These are phyloP conservation scores for Gentiana macrophylla DNA, from an alignment of 257 asterid species.

Conservation along the genomic window DNA sequence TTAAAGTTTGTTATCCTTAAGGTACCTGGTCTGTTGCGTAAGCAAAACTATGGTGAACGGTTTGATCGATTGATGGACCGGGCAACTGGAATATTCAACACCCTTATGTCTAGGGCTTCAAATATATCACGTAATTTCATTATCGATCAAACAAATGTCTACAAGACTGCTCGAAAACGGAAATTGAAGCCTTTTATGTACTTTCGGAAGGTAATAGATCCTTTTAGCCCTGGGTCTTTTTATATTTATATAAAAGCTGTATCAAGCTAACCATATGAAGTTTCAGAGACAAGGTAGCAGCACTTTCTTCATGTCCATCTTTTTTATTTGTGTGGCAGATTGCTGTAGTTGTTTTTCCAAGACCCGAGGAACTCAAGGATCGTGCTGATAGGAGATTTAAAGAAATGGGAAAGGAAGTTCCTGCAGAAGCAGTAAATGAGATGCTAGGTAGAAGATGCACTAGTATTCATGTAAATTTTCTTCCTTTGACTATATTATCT, in stretches of 20 bases:
- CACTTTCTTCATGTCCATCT: background rate
- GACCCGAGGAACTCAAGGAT: slow-evolving; percentile 31
- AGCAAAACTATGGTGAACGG: slow-evolving; percentile 25
- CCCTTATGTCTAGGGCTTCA: slow-evolving; percentile 51
- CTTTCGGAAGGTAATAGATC: slow-evolving; percentile 30
- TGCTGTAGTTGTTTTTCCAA: slow-evolving; percentile 48
- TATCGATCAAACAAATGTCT: slow-evolving; percentile 50
- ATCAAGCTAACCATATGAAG: too few relatives aligned
- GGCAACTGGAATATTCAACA: slow-evolving; percentile 43
- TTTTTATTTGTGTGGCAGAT: slow-evolving; percentile 19
- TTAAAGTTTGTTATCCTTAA: slow-evolving; percentile 8
- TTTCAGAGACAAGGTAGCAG: background rate
- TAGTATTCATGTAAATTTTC: slow-evolving; percentile 6
- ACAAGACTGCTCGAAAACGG: slow-evolving; percentile 44
- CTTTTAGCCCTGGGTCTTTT: background rate
- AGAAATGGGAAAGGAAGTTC: slow-evolving; percentile 49
- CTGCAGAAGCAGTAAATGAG: slow-evolving; percentile 32
- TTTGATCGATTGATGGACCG: slow-evolving; percentile 38
- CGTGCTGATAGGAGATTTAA: slow-evolving; percentile 35
- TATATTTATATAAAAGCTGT: background rate
- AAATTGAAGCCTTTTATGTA: slow-evolving; percentile 43
- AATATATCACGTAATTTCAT: slow-evolving; percentile 45
- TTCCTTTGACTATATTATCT: slow-evolving; percentile 4
- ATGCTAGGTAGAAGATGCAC: slow-evolving; percentile 37
- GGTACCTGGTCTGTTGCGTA: slow-evolving; percentile 45